Evolutionary conservation across 345 rosid species (phyloP), one percentile per base, ranked within the genome.

Genomic region (Rubroshorea leprosula): DNA sequence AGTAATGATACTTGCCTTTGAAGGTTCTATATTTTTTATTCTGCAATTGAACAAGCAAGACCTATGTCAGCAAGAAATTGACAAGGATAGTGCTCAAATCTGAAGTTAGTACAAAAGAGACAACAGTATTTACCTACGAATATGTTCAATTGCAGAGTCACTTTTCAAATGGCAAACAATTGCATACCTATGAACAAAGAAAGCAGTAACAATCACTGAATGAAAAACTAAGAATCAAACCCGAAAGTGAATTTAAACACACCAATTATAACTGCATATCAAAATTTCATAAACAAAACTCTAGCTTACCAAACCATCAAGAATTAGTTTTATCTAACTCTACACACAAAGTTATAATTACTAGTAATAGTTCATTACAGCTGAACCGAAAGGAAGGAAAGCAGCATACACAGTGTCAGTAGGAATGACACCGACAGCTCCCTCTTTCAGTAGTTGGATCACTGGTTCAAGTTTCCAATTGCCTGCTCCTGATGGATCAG

Each of bases 391-490:
- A 35, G 41, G 12, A 35, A 35, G 1, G 29, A 39, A 26, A 25
- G 29, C 25, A 29, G 20, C 74, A 58, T 76, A 92, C 88, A 86
- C 71, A 2, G 96, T 88, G 46, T 92, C 98, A 18, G 98, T 92
- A 55, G 98, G 96, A 57, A 92, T 81, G 63, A 89, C 89, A 23
- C 96, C 98, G 52, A 92, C 96, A 66, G 96, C 98, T 70, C 95
- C 96, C 69, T 80, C 65, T 26, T 80, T 88, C 74, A 92, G 65
- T 50, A 88, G 88, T 8, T 83, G 77, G 43, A 86, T 51, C 15
- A 88, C 72, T 1, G 88, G 80, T 51, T 83, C 81, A 61, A 88
- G 67, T 63, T 83, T 84, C 96, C 95, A 88, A 23, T 63, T 62
- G 66, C 88, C 98, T 26, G 61, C 73, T 51, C 98, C 93, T 0